phyloP scores from a whole-genome alignment of 1,284 basidiomycete genomes.

The Testicularia cyperi region DNA sequence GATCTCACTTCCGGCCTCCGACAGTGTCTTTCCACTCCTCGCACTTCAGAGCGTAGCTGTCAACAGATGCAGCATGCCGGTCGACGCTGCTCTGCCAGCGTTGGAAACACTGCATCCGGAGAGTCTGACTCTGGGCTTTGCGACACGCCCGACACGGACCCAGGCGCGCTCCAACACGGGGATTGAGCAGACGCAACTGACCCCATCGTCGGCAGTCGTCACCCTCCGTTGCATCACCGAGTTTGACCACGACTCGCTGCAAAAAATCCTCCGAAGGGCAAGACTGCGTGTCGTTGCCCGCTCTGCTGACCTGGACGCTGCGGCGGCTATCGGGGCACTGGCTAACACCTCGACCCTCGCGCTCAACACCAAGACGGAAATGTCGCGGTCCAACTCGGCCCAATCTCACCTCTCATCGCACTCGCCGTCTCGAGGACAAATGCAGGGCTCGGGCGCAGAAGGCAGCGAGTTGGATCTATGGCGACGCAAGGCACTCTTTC shows the following conservation, averaged over 20 bases:
- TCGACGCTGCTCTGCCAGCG: slow-evolving; percentile 19
- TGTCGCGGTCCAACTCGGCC: too few relatives aligned
- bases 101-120: slow-evolving; percentile 13
- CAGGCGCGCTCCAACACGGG: background rate
- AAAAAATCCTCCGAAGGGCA: slow-evolving; percentile 23
- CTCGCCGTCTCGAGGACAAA: too few relatives aligned
- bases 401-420: too few relatives aligned
- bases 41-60: slow-evolving; percentile 27
- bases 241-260: slow-evolving; percentile 37
- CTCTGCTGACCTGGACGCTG: background rate
- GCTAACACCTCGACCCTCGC: too few relatives aligned
- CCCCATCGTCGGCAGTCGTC: slow-evolving; percentile 1
- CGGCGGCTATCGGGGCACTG: background rate
- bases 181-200: slow-evolving; percentile 1
- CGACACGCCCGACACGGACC: background rate
- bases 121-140: slow-evolving; percentile 18
- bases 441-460: too few relatives aligned
- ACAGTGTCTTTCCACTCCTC: slow-evolving; percentile 21
- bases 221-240: slow-evolving; percentile 33
- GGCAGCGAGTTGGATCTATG: slow-evolving; percentile 39
- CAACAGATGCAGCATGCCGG: slow-evolving; percentile 2
- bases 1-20: slow-evolving; percentile 7
- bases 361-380: too few relatives aligned
- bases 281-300: slow-evolving; percentile 4
- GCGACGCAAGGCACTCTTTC: slow-evolving; percentile 32